These are phyloP conservation scores for Nigrospora sphaerica DNA, from an alignment of 2,329 filamentous ascomycete species.

Conservation along the genomic window DNA sequence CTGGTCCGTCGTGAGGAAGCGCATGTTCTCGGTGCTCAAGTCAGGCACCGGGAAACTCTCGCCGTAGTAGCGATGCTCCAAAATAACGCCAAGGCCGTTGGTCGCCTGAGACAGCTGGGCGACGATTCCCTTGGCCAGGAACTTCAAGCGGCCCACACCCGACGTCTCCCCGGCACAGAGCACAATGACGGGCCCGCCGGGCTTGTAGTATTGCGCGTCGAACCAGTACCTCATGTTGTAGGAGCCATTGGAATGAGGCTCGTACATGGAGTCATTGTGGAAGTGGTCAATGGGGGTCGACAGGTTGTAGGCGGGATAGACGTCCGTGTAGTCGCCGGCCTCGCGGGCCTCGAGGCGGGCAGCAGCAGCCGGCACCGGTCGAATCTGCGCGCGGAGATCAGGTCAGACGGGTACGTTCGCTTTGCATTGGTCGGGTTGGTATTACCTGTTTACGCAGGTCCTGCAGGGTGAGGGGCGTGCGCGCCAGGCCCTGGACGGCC, in stretches of 20 bases:
- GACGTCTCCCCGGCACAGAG: constrained; percentile 65
- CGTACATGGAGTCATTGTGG: constrained; percentile 70
- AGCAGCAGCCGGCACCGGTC: background rate
- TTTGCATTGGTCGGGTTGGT: background rate
- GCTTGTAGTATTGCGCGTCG: constrained; percentile 66
- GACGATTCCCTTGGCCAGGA: constrained; percentile 71
- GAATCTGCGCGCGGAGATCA: background rate
- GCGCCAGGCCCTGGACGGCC: background rate
- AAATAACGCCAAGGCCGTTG: constrained; percentile 67
- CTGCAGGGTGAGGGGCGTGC: constrained; percentile 1
- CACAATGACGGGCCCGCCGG: constrained; percentile 75
- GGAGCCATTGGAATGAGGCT: constrained; percentile 61
- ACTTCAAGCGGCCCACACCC: constrained; percentile 57
- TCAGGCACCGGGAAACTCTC: constrained; percentile 62
- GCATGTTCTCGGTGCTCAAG: constrained; percentile 60
- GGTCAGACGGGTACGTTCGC: background rate
- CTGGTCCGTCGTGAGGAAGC: constrained; percentile 80
- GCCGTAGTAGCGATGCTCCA: constrained; percentile 87
- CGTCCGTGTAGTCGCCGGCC: too few relatives aligned
- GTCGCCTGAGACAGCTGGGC: constrained; percentile 64
- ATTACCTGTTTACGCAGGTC: constrained; percentile 1
- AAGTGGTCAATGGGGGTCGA: constrained; percentile 68
- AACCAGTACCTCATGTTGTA: constrained; percentile 80
- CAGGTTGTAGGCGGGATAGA: constrained; percentile 32
- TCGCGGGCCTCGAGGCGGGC: too few relatives aligned